Evolutionary conservation across 345 rosid genomes (phyloP).

Genomic region (Populus nigra): DNA sequence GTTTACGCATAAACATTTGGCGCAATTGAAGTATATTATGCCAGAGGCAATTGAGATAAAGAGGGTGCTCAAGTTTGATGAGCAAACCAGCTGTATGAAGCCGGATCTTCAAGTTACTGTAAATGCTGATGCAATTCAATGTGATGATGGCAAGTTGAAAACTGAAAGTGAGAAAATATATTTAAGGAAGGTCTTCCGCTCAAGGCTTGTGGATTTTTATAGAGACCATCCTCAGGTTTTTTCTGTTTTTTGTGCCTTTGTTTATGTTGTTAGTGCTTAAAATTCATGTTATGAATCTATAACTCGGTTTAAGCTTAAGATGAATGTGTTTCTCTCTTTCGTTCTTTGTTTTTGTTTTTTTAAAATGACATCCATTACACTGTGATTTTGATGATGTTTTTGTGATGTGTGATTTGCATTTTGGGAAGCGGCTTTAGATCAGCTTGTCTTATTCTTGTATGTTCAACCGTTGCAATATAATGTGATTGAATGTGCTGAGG

Average conservation of each 20-base stretch:
- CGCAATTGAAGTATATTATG: conserved; percentile 68
- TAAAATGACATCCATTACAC: no score
- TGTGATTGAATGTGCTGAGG: neutral
- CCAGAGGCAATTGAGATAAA: conserved; percentile 78
- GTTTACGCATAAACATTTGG: conserved; percentile 62
- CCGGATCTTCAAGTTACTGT: conserved; percentile 72
- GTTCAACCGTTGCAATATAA: neutral
- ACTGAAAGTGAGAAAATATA: conserved; percentile 41
- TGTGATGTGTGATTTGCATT: neutral
- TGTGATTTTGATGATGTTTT: neutral
- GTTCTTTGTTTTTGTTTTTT: no score
- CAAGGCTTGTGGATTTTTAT: conserved; percentile 51
- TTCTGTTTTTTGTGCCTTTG: neutral
- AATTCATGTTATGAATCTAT: neutral
- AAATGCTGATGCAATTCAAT: conserved; percentile 44
- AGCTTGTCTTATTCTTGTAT: neutral
- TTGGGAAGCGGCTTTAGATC: neutral
- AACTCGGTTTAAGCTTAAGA: neutral
- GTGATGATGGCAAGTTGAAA: conserved; percentile 32
- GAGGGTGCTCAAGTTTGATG: conserved; percentile 55
- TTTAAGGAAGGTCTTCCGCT: conserved; percentile 58
- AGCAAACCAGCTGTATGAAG: conserved; percentile 67
- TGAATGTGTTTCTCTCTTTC: neutral
- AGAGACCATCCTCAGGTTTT: conserved; percentile 64
- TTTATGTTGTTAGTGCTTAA: neutral